Conservation (phyloP, 1,284 basidiomycete genomes). For the Hemileia vastatrix region DNA sequence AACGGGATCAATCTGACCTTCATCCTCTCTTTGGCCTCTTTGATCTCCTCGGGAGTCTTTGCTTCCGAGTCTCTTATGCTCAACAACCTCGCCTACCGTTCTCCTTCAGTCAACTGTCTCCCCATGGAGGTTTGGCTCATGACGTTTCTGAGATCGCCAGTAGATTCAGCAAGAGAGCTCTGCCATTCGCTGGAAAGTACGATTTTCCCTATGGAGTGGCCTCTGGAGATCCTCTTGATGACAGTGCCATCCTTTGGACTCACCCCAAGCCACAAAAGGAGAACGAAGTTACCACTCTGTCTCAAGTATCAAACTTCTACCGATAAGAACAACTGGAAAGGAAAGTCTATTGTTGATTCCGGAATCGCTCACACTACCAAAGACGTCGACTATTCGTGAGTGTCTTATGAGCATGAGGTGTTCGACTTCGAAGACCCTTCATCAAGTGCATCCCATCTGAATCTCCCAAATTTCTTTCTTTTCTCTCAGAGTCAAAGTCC, state of each 20-base stretch:
- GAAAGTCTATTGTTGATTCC: constrained; percentile 47
- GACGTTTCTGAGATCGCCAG: too few species aligned
- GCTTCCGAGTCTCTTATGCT: not conserved
- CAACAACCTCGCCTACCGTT: constrained; percentile 32
- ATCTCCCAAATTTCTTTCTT: not conserved
- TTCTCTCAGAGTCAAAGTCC: constrained; percentile 55
- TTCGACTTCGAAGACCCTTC: too few species aligned
- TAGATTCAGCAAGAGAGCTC: constrained; percentile 26
- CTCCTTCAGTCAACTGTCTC: constrained; percentile 28
- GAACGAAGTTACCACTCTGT: constrained; percentile 29
- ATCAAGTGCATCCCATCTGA: not conserved
- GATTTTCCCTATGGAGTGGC: constrained; percentile 46
- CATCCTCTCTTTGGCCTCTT: too few species aligned
- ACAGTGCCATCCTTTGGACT: constrained; percentile 58
- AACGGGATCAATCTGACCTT: too few species aligned
- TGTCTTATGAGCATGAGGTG: too few species aligned
- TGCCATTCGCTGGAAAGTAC: constrained; percentile 35
- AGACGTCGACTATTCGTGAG: constrained; percentile 61
- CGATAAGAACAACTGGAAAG: constrained; percentile 47
- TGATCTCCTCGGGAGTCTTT: too few species aligned
- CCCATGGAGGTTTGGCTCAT: constrained; percentile 27
- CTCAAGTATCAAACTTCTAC: constrained; percentile 30
- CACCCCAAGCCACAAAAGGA: constrained; percentile 44
- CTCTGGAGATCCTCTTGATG: constrained; percentile 56
- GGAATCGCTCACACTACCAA: constrained; percentile 55